These are phyloP conservation scores for Blastobotrys mokoenaii DNA, from an alignment of 805 yeast genomes.

Conservation along the genomic window DNA sequence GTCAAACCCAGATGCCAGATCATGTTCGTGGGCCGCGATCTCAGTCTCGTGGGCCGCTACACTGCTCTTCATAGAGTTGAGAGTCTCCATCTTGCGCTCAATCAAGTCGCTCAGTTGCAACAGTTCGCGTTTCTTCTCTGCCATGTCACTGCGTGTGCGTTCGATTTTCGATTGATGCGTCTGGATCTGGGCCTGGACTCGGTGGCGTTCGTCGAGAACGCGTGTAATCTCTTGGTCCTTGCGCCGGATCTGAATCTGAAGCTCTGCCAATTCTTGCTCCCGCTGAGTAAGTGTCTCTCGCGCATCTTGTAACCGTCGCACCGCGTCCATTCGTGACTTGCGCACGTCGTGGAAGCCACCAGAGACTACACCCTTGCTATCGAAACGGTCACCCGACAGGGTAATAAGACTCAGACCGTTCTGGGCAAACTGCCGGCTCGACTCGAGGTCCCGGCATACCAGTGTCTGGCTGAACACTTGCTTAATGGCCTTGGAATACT, in stretches of 20 bases:
- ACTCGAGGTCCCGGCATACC: slow-evolving; percentile 60
- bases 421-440: slow-evolving; percentile 61
- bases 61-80: slow-evolving; percentile 36
- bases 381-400: slow-evolving; percentile 85
- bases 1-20: slow-evolving; percentile 46
- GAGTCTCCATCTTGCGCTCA: slow-evolving; percentile 27
- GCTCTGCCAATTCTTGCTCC: slow-evolving; percentile 32
- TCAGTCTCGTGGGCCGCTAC: slow-evolving; percentile 34
- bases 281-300: slow-evolving; percentile 38
- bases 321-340: slow-evolving; percentile 60
- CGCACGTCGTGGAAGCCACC: slow-evolving; percentile 80
- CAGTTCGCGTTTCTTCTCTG: slow-evolving; percentile 18
- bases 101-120: slow-evolving; percentile 16
- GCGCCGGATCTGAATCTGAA: slow-evolving; percentile 32
- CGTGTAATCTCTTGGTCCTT: slow-evolving; percentile 47
- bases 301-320: slow-evolving; percentile 48
- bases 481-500: slow-evolving; percentile 55
- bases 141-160: slow-evolving; percentile 9
- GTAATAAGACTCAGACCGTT: slow-evolving; percentile 71
- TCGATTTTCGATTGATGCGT: slow-evolving; percentile 1
- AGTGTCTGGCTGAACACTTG: slow-evolving; percentile 78
- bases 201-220: slow-evolving; percentile 38
- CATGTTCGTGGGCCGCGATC: slow-evolving; percentile 38
- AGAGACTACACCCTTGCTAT: slow-evolving; percentile 70
- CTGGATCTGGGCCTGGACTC: slow-evolving; percentile 33